Evolutionary conservation across 495 filamentous ascomycete species (phyloP).

Genomic region (Chaetomium cochliodes): DNA sequence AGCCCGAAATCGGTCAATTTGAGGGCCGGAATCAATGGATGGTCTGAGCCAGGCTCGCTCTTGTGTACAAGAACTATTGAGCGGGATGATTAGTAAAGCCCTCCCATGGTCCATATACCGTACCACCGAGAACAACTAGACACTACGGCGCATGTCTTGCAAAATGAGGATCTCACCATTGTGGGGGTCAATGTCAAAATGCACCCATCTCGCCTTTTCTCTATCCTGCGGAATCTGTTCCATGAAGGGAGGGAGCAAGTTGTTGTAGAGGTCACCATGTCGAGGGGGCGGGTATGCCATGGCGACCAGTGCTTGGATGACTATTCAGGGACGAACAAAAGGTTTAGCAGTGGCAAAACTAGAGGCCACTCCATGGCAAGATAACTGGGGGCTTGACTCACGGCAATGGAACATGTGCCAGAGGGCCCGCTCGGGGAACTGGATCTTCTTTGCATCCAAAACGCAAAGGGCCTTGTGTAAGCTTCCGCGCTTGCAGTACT

Average conservation of each 20-base stretch:
- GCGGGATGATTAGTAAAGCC: neutral
- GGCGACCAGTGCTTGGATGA: neutral
- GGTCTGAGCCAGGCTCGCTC: neutral
- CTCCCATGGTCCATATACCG: too few species aligned
- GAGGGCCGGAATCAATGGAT: neutral
- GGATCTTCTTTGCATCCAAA: neutral
- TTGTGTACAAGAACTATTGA: neutral
- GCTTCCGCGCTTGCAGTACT: neutral
- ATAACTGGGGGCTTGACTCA: neutral
- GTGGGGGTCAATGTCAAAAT: slow-evolving; percentile 20
- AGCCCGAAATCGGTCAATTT: neutral
- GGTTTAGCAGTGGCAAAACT: neutral
- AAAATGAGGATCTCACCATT: neutral
- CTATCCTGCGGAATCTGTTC: neutral
- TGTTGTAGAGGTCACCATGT: neutral
- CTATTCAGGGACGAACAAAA: neutral
- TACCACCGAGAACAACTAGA: neutral
- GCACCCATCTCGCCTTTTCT: neutral
- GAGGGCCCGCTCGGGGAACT: neutral
- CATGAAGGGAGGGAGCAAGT: neutral
- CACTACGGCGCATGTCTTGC: neutral
- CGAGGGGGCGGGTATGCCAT: neutral
- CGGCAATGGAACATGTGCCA: slow-evolving; percentile 7
- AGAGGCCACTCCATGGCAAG: neutral
- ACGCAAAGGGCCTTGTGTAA: neutral